These are phyloP conservation scores for Pichiaceae sp. DNA, from an alignment of 1,139 yeast genomes.

Conservation along the genomic window DNA sequence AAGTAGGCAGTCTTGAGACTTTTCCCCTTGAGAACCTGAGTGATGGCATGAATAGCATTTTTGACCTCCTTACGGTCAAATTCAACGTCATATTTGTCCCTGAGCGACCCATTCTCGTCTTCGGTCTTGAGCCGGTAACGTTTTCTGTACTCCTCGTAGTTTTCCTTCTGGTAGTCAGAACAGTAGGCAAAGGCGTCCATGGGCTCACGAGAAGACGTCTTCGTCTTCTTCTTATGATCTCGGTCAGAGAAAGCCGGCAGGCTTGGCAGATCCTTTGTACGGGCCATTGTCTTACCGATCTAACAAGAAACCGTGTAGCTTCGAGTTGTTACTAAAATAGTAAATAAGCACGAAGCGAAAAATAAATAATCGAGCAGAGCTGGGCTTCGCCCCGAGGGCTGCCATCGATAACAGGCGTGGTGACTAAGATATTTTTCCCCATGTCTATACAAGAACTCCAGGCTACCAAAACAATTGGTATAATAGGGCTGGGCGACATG, in stretches of 20 bases:
- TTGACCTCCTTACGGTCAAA: slow-evolving; percentile 59
- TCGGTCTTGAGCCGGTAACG: slow-evolving; percentile 20
- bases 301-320: not conserved
- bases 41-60: slow-evolving; percentile 55
- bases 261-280: slow-evolving; percentile 1
- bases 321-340: not conserved
- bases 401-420: too few relatives aligned
- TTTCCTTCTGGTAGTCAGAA: slow-evolving; percentile 16
- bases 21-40: slow-evolving; percentile 51
- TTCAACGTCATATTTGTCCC: slow-evolving; percentile 27
- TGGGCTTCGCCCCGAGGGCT: too few relatives aligned
- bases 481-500: slow-evolving; percentile 97
- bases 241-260: slow-evolving; percentile 2
- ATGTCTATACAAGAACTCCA: slow-evolving; percentile 10
- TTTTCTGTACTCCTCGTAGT: slow-evolving; percentile 15
- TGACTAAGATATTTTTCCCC: too few relatives aligned
- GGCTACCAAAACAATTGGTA: slow-evolving; percentile 56
- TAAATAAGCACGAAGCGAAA: slow-evolving; percentile 6
- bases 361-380: too few relatives aligned
- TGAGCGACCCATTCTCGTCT: slow-evolving; percentile 12
- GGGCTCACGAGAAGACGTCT: slow-evolving; percentile 8
- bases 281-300: not conserved
- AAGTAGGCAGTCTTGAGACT: slow-evolving; percentile 56
- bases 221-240: not conserved
- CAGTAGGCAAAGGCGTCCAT: slow-evolving; percentile 22